Conservation (phyloP, 305 asterid genomes). For the Plantago coronopus region DNA sequence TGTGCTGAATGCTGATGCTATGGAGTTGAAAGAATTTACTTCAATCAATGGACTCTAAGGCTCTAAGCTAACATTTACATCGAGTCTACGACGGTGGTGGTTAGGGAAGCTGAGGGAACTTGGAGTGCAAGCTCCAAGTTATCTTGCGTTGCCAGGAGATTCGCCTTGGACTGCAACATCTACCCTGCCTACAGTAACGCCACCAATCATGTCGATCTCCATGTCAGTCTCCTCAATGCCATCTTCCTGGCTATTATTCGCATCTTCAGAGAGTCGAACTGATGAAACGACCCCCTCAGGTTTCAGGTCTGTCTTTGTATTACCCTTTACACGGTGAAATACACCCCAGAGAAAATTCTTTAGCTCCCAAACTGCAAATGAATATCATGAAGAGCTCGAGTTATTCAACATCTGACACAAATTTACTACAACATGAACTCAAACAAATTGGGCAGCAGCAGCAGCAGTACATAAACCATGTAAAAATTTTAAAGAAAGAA, state of each 20-base stretch:
- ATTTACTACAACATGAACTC: neutral
- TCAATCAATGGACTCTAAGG: too few relatives aligned
- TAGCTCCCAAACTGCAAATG: constrained; percentile 45
- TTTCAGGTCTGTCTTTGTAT: constrained; percentile 1
- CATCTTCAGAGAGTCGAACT: neutral
- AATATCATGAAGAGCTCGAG: neutral
- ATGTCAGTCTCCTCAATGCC: constrained; percentile 26
- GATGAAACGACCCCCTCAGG: neutral
- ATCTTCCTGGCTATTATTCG: constrained; percentile 4
- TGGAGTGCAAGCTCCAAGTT: too few relatives aligned
- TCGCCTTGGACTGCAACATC: constrained; percentile 15
- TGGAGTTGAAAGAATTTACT: too few relatives aligned
- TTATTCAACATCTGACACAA: too few relatives aligned
- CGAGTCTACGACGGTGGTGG: too few relatives aligned
- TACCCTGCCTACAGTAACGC: constrained; percentile 22
- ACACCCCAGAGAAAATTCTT: constrained; percentile 60
- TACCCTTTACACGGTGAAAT: constrained; percentile 31
- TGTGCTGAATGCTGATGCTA: too few relatives aligned
- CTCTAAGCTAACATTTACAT: too few relatives aligned
- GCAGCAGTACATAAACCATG: too few relatives aligned
- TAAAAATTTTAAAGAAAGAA: too few relatives aligned
- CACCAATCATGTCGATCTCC: constrained; percentile 43
- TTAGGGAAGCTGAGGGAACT: too few relatives aligned
- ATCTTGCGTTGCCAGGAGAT: too few relatives aligned
- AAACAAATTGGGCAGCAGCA: neutral